These are phyloP conservation scores for Syzygium syzygioides DNA, from an alignment of 441 rosid species.

Conservation along the genomic window DNA sequence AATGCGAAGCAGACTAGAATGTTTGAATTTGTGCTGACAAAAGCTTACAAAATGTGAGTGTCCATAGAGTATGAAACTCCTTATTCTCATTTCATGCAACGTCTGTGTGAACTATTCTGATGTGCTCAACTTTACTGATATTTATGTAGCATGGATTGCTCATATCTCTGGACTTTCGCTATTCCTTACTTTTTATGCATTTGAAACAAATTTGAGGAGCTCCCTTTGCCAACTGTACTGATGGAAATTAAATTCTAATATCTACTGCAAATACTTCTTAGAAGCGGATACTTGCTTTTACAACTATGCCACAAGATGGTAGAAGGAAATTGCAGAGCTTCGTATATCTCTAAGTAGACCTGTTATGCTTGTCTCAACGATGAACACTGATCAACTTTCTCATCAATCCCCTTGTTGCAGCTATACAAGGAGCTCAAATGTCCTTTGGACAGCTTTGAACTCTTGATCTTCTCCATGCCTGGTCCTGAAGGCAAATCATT, in stretches of 20 bases:
- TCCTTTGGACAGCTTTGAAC: conserved; percentile 89
- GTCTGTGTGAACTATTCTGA: neutral
- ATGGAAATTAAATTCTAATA: neutral
- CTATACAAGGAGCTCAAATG: conserved; percentile 89
- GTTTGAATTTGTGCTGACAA: neutral
- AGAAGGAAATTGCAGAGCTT: neutral
- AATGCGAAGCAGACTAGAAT: neutral
- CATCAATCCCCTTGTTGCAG: conserved; percentile 29
- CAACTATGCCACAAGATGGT: neutral
- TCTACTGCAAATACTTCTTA: neutral
- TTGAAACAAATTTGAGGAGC: neutral
- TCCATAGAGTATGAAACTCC: neutral
- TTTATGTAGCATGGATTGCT: neutral
- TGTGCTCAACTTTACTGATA: neutral
- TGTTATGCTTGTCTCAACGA: neutral
- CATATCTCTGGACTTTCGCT: neutral
- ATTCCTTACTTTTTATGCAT: neutral
- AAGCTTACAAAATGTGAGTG: neutral
- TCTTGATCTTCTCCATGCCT: conserved; percentile 75
- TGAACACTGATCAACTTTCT: neutral
- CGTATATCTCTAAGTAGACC: neutral
- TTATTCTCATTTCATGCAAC: neutral
- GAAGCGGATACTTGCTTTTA: neutral
- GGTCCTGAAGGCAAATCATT: conserved; percentile 92
- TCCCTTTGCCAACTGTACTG: neutral